Evolutionary conservation across 164 flowering plant species (phyloP).

Genomic region (Kingdonia uniflora): DNA sequence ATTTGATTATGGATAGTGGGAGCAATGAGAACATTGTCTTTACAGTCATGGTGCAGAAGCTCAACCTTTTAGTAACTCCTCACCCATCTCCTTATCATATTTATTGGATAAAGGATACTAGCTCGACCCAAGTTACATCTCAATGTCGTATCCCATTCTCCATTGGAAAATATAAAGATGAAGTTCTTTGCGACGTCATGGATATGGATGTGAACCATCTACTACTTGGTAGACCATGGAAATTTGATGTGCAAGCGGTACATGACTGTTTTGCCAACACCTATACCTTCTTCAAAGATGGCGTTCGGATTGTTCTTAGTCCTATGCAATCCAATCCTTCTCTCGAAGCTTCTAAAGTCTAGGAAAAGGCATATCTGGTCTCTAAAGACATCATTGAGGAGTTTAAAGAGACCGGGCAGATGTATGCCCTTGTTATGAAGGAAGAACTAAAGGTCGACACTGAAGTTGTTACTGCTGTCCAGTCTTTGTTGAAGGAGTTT

Average conservation of each 20-base stretch:
- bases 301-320: too few relatives aligned
- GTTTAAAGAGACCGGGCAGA: not conserved
- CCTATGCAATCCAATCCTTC: not conserved
- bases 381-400: not conserved
- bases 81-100: not conserved
- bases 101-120: not conserved
- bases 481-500: not conserved
- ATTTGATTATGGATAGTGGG: not conserved
- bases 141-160: too few relatives aligned
- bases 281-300: not conserved
- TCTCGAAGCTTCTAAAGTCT: too few relatives aligned
- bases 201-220: not conserved
- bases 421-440: not conserved
- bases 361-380: not conserved
- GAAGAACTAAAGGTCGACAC: not conserved
- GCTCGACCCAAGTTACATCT: too few relatives aligned
- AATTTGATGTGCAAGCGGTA: too few relatives aligned
- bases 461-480: not conserved
- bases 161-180: too few relatives aligned
- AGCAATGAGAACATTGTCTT: not conserved
- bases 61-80: not conserved
- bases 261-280: too few relatives aligned
- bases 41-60: not conserved
- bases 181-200: not conserved
- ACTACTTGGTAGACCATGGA: not conserved